These are phyloP conservation scores for Trichoderma cornu-damae DNA, from an alignment of 2,329 filamentous ascomycete species.

Conservation along the genomic window DNA sequence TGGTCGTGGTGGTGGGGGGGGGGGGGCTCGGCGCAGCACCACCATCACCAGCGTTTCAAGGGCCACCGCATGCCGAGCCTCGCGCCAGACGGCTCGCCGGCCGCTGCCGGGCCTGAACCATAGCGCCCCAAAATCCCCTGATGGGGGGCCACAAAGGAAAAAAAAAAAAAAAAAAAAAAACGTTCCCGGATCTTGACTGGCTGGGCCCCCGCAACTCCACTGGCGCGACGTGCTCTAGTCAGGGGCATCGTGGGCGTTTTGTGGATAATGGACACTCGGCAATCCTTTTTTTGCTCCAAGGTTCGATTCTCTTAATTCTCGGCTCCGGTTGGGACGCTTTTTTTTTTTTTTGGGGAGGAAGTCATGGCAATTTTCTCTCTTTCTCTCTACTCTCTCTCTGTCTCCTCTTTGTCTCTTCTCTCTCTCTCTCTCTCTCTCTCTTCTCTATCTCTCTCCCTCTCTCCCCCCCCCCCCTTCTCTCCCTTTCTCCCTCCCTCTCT, in stretches of 20 bases:
- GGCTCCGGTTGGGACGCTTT: background rate
- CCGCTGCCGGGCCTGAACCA: conserved; percentile 12
- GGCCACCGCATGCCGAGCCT: background rate
- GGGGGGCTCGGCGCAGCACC: no score
- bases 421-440: background rate
- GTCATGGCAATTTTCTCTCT: background rate
- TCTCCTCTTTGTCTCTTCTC: no score
- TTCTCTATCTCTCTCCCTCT: background rate
- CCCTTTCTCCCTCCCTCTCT: background rate
- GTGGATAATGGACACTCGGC: conserved; percentile 11
- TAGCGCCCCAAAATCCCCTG: conserved; percentile 17
- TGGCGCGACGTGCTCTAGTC: conserved; percentile 13
- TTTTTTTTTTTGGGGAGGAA: no score
- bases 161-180: no score
- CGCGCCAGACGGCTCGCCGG: background rate
- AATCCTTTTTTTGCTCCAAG: conserved; percentile 4
- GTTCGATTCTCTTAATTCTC: background rate
- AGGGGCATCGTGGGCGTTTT: conserved; percentile 16
- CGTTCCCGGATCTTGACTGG: conserved; percentile 18
- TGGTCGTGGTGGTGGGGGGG: no score
- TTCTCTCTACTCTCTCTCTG: background rate
- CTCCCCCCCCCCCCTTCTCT: no score
- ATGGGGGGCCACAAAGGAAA: conserved; percentile 4
- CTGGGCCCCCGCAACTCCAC: conserved; percentile 17
- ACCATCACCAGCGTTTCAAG: background rate